phyloP scores from a whole-genome alignment of 371 early-diverging fungal species.

The Vairimorpha necatrix region DNA sequence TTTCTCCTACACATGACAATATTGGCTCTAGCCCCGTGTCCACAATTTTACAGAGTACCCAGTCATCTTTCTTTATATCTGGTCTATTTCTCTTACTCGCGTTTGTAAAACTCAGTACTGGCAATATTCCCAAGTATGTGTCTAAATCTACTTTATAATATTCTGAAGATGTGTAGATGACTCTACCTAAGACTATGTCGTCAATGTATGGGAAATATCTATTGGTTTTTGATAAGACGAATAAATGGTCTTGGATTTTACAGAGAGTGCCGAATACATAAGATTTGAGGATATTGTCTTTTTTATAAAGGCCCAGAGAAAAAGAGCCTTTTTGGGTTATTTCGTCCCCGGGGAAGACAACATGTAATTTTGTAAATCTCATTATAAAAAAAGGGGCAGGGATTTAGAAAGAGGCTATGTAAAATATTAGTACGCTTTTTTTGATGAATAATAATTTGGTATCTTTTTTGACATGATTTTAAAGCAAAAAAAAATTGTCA shows the following conservation, averaged over 20 bases:
- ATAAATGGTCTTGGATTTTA: constrained; percentile 18
- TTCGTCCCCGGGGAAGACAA: constrained; percentile 45
- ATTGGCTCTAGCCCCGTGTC: constrained; percentile 39
- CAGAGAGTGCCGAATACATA: constrained; percentile 28
- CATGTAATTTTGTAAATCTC: constrained; percentile 23
- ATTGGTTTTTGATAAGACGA: constrained; percentile 38
- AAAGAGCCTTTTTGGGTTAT: constrained; percentile 14
- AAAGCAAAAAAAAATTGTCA: too few species aligned
- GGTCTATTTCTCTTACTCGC: constrained; percentile 64
- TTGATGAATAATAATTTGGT: too few species aligned
- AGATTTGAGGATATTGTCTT: constrained; percentile 1
- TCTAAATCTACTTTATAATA: constrained; percentile 55
- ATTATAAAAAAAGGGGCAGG: not conserved
- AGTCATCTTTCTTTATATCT: constrained; percentile 51
- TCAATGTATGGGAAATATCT: constrained; percentile 52
- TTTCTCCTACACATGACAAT: constrained; percentile 52
- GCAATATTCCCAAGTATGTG: constrained; percentile 41
- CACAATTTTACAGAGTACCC: constrained; percentile 50
- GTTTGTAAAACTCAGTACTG: constrained; percentile 57
- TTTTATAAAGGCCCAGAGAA: constrained; percentile 23
- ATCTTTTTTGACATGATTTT: too few species aligned
- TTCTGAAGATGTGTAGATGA: constrained; percentile 50
- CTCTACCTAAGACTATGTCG: constrained; percentile 59
- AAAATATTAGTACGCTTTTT: too few species aligned
- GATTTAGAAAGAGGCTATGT: too few species aligned